phyloP scores from a whole-genome alignment of 2,329 filamentous ascomycete species.

The Fusarium lateritium region DNA sequence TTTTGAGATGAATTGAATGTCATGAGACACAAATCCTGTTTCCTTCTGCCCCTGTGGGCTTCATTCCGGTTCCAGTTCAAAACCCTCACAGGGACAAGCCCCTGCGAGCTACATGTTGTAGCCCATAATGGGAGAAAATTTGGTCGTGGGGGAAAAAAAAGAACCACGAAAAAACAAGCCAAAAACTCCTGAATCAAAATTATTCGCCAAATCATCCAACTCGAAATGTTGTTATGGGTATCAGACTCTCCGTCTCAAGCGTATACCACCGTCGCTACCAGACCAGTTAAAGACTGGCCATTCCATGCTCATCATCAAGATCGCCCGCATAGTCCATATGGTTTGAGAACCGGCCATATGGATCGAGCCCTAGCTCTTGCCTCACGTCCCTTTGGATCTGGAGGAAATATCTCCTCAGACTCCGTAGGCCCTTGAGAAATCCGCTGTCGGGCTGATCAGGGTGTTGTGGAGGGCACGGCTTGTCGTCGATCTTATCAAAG shows the following conservation, averaged over 20 bases:
- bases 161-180: conserved; percentile 16
- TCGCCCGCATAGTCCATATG: conserved; percentile 42
- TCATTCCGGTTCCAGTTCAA: conserved; percentile 26
- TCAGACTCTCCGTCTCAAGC: conserved; percentile 36
- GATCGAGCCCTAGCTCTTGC: conserved; percentile 64
- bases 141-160: conserved; percentile 21
- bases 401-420: conserved; percentile 86
- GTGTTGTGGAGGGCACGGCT: conserved; percentile 84
- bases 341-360: conserved; percentile 48
- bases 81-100: conserved; percentile 19
- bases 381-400: conserved; percentile 86
- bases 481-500: conserved; percentile 76
- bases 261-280: conserved; percentile 14
- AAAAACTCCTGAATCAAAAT: conserved; percentile 33
- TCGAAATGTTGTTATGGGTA: conserved; percentile 36
- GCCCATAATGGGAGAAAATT: conserved; percentile 29
- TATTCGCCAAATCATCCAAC: conserved; percentile 27
- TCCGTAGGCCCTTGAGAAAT: conserved; percentile 87
- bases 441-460: conserved; percentile 87
- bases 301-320: conserved; percentile 53
- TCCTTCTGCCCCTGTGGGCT: conserved; percentile 29
- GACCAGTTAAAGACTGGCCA: conserved; percentile 51
- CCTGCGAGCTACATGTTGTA: conserved; percentile 39
- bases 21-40: conserved; percentile 38
- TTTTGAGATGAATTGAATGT: conserved; percentile 43